Evolutionary conservation across 305 asterid species (phyloP).

Genomic region (Plantago coronopus): DNA sequence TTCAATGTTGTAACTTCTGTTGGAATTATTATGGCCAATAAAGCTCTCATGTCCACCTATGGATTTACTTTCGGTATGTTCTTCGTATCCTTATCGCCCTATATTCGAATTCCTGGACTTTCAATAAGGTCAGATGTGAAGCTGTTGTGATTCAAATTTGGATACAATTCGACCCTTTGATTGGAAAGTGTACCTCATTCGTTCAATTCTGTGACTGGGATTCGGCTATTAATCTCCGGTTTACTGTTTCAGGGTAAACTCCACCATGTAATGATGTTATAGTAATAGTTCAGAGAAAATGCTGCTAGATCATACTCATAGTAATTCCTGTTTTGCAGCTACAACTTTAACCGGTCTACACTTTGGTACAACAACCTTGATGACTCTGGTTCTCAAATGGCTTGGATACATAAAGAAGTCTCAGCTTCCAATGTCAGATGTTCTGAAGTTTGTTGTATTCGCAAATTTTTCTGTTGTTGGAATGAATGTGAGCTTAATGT

Average conservation of each 20-base stretch:
- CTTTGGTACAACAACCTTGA: conserved; percentile 65
- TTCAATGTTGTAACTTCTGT: conserved; percentile 77
- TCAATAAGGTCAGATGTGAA: too few species aligned
- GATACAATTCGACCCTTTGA: too few species aligned
- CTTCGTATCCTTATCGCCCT: neutral
- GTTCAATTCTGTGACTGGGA: too few species aligned
- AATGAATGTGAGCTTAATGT: conserved; percentile 86
- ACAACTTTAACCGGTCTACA: conserved; percentile 83
- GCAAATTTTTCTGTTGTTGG: conserved; percentile 85
- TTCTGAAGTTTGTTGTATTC: conserved; percentile 55
- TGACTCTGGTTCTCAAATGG: conserved; percentile 59
- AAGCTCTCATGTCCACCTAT: conserved; percentile 67
- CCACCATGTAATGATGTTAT: too few species aligned
- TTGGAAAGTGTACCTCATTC: too few species aligned
- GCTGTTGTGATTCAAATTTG: too few species aligned
- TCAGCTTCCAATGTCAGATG: conserved; percentile 55
- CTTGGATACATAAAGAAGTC: conserved; percentile 64
- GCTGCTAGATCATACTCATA: neutral
- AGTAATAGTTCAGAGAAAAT: neutral
- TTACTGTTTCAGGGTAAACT: too few species aligned
- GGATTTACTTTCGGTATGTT: conserved; percentile 71
- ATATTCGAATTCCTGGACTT: neutral
- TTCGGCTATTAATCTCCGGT: too few species aligned
- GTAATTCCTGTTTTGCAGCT: conserved; percentile 38
- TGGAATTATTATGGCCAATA: conserved; percentile 72